A percentile compares a stretch with the other conserved stretches of the same genome.
Conservation (phyloP, 805 yeast species). For the Hanseniaspora guilliermondii region DNA sequence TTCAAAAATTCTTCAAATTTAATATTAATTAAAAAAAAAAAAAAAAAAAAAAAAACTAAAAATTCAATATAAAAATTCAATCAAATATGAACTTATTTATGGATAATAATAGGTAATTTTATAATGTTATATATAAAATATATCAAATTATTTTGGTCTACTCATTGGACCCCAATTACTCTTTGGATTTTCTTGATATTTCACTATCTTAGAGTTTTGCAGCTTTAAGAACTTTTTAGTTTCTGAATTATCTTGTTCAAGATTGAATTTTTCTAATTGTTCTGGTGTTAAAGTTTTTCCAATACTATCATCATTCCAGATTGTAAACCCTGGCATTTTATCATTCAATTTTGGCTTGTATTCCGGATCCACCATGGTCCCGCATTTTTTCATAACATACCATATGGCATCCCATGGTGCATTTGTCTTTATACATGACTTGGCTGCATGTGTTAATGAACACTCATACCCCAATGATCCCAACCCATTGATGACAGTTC, state of each 20-base stretch:
- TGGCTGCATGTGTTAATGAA: slow-evolving; percentile 79
- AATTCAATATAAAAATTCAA: neutral
- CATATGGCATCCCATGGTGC: slow-evolving; percentile 78
- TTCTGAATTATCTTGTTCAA: slow-evolving; percentile 33
- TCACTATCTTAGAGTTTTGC: slow-evolving; percentile 65
- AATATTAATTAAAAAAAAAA: too few relatives aligned
- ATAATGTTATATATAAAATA: too few relatives aligned
- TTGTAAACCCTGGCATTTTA: slow-evolving; percentile 48
- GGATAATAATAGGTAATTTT: neutral
- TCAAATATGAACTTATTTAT: neutral
- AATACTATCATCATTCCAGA: slow-evolving; percentile 35
- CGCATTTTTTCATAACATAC: slow-evolving; percentile 58
- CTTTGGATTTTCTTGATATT: slow-evolving; percentile 86
- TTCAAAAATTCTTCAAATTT: too few relatives aligned
- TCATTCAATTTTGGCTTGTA: slow-evolving; percentile 30
- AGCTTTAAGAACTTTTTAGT: slow-evolving; percentile 47
- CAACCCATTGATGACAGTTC: slow-evolving; percentile 59
- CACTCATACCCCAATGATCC: slow-evolving; percentile 74
- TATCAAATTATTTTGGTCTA: slow-evolving; percentile 37
- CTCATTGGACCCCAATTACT: slow-evolving; percentile 97
- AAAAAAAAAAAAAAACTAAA: neutral
- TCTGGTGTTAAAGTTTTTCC: slow-evolving; percentile 17
- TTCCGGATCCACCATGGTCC: slow-evolving; percentile 33
- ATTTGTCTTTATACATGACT: slow-evolving; percentile 75
- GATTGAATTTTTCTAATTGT: slow-evolving; percentile 38